A percentile compares a stretch with the other conserved stretches of the same genome.
These are phyloP conservation scores for Linum usitatissimum DNA, from an alignment of 345 rosid genomes.

Conservation along the genomic window DNA sequence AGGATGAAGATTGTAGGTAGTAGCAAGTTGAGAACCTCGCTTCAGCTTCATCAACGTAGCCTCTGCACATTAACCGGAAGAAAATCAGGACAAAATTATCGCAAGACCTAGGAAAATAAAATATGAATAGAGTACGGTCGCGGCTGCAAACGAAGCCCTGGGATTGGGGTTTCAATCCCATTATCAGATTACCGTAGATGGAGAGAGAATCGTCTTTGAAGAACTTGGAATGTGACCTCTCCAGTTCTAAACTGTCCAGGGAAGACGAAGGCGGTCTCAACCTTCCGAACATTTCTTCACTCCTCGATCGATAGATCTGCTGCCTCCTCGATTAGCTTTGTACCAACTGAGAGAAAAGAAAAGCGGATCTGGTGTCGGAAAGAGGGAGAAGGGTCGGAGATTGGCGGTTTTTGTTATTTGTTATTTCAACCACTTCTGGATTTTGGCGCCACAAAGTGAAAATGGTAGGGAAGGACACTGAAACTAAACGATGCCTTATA, in stretches of 20 bases:
- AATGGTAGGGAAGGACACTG: too few species aligned
- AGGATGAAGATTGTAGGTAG: background rate
- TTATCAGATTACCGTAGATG: slow-evolving; percentile 43
- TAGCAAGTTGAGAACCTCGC: slow-evolving; percentile 44
- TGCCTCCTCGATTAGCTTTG: too few species aligned
- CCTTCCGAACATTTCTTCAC: slow-evolving; percentile 54
- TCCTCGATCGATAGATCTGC: background rate
- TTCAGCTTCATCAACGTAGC: slow-evolving; percentile 68
- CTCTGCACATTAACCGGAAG: slow-evolving; percentile 34
- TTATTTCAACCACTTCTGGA: too few species aligned
- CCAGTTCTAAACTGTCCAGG: slow-evolving; percentile 33
- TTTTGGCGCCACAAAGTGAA: too few species aligned
- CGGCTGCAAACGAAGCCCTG: background rate
- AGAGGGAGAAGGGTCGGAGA: too few species aligned
- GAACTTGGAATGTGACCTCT: slow-evolving; percentile 53
- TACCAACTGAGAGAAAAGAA: too few species aligned
- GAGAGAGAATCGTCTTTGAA: slow-evolving; percentile 78
- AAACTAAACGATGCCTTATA: too few species aligned
- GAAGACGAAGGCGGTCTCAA: slow-evolving; percentile 54
- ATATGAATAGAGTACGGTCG: too few species aligned
- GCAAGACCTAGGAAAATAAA: background rate
- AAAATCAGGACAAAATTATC: background rate
- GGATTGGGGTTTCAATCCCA: too few species aligned
- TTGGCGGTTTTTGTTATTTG: too few species aligned
- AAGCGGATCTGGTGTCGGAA: too few species aligned